These are phyloP conservation scores for Pseudopithomyces chartarum DNA, from an alignment of 2,329 filamentous ascomycete species.

Conservation along the genomic window DNA sequence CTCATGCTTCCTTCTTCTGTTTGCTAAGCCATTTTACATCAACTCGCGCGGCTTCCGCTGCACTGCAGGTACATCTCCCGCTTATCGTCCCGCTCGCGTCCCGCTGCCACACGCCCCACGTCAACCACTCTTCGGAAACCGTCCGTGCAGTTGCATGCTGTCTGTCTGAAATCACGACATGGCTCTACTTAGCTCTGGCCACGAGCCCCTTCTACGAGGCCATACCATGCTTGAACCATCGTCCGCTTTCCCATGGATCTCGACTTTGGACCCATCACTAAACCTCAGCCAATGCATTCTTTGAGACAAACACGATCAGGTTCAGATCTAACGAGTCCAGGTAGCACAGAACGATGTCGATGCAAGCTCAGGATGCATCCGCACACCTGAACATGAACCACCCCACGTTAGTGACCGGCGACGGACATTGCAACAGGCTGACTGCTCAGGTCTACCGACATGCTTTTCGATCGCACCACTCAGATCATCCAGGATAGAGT, in stretches of 20 bases:
- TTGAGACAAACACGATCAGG: slow-evolving; percentile 16
- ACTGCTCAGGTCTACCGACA: slow-evolving; percentile 15
- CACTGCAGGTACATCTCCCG: slow-evolving; percentile 24
- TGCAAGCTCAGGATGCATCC: slow-evolving; percentile 17
- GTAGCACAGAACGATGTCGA: slow-evolving; percentile 23
- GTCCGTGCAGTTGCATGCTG: slow-evolving; percentile 20
- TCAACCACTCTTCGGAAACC: slow-evolving; percentile 18
- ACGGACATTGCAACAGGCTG: not conserved
- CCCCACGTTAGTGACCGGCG: slow-evolving; percentile 21
- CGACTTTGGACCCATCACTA: slow-evolving; percentile 16
- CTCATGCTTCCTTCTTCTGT: slow-evolving; percentile 10
- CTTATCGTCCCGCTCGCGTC: slow-evolving; percentile 23
- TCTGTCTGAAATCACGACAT: slow-evolving; percentile 3
- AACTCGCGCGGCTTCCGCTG: slow-evolving; percentile 13
- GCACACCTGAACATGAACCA: slow-evolving; percentile 31
- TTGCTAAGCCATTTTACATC: slow-evolving; percentile 21
- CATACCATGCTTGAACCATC: slow-evolving; percentile 15
- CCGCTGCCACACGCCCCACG: slow-evolving; percentile 31
- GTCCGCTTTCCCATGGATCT: slow-evolving; percentile 18
- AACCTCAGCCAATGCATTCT: slow-evolving; percentile 30
- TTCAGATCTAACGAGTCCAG: slow-evolving; percentile 8
- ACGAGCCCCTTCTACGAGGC: slow-evolving; percentile 5
- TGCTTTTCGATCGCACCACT: slow-evolving; percentile 28
- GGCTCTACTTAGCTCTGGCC: slow-evolving; percentile 14
- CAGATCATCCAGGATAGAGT: slow-evolving; percentile 23